Base-by-base conservation (phyloP, 345 rosid species). In the Brassica cretica region DNA sequence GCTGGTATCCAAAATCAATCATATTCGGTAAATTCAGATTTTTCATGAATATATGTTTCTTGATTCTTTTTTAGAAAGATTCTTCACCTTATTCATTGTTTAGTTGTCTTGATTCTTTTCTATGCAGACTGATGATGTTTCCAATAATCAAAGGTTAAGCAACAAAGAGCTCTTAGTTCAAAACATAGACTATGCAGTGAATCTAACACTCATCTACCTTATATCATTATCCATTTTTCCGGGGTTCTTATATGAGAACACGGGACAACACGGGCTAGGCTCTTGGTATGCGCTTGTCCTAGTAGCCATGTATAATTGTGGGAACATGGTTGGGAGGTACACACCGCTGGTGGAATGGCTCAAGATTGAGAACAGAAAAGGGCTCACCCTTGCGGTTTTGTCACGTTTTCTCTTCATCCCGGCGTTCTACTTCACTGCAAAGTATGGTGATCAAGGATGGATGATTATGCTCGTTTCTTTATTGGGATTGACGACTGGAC, bases 391-490 rank as follows among this genome's bases (percentile, higher is more conserved):
- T 1, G 83, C 84, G 3, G 69, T 85, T 62, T 87, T 95, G 9
- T 74, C 86, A 0, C 94, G 98, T 14, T 90, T 77, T 72, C 44
- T 88, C 5, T 82, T 95, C 9, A 49, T 93, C 46, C 99, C 99
- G 0, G 89, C 96, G 4, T 91, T 95, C 78, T 95, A 92, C 83
- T 94, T 92, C 87, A 90, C 97, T 0, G 92, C 93, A 0, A 91
- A 93, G 49, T 90, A 91, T 65, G 97, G 89, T 2, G 97, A 90
- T 75, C 89, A 91, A 70, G 99, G 99, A 66, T 95, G 92, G 91
- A 95, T 90, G 99, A 91, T 95, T 74, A 63, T 87, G 75, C 91
- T 93, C 1, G 70, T 78, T 29, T 88, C 93, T 12, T 73, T 92
- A 75, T 72, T 94, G 73, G 98, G 97, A 53, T 53, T 92, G 32